These are phyloP conservation scores for Alternaria longipes DNA, from an alignment of 2,329 filamentous ascomycete species.

Conservation along the genomic window DNA sequence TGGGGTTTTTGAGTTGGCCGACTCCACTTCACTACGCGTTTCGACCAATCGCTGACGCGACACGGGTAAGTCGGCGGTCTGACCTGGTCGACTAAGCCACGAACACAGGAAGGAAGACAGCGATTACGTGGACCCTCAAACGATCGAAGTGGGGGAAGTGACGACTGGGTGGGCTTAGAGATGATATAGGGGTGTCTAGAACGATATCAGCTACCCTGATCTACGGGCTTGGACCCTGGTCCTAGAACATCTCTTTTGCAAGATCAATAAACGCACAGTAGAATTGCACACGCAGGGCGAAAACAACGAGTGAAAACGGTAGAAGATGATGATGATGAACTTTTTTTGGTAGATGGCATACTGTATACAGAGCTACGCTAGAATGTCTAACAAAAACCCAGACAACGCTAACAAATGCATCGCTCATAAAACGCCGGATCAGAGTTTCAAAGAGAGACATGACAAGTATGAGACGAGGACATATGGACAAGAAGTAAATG, in stretches of 20 bases:
- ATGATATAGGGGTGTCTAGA: not conserved
- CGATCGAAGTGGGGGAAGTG: not conserved
- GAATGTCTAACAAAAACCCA: not conserved
- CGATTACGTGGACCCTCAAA: constrained; percentile 11
- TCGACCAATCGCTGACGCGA: constrained; percentile 6
- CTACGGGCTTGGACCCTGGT: not conserved
- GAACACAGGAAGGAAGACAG: not conserved
- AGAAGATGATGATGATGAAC: not conserved
- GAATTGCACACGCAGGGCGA: not conserved
- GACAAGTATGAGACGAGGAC: constrained; percentile 15
- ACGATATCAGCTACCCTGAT: not conserved
- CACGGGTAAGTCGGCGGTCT: constrained; percentile 9
- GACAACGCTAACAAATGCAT: constrained; percentile 15
- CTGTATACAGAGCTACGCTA: not conserved
- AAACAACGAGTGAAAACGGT: not conserved
- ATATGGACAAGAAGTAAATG: constrained; percentile 19
- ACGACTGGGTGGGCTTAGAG: not conserved
- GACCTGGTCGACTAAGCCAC: constrained; percentile 6
- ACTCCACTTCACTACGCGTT: not conserved
- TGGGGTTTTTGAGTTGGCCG: constrained; percentile 9
- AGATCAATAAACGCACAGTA: not conserved
- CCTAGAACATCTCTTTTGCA: not conserved
- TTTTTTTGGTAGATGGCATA: not conserved
- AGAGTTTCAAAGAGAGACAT: constrained; percentile 36
- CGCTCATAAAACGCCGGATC: constrained; percentile 7